Evolutionary conservation across 257 asterid species (phyloP), one percentile per base, ranked within the genome.

Genomic region (Solanum sitiens): DNA sequence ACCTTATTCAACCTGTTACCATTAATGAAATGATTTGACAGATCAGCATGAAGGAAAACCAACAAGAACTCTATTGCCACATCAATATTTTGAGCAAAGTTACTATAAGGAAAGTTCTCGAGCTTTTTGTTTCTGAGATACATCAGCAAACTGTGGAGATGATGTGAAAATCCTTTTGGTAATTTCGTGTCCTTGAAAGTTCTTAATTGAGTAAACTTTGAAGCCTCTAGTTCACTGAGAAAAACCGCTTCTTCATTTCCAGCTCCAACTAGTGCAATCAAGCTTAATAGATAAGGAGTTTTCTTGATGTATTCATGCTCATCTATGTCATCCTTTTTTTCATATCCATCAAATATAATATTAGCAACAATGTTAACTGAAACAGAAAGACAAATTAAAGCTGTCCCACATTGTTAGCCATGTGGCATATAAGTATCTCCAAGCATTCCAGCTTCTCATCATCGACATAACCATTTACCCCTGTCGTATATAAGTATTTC

Each of bases 341-440:
- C 8, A 2, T 40, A 0, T 8, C 3, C 8, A 2, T 40, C 7
- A 39, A 20, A 0, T 7, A 20, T 2, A 8, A 10, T 10, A 11
- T 4, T 1, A 2, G 73, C 4, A 44, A 3, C 32, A 25, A 25
- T 0, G 15, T 27, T 2, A 16, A 1, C 2, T 4, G 10, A 61
- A 21, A 61, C 2, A 71, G 12, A 3, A 71, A 30, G 12, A 30
- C 76, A 71, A 8, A 71, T n/a, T n/a, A n/a, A n/a, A n/a, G 3
- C 0, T 37, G 18, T 74, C 50, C 14, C 16, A 37, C 32, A 10
- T 20, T 37, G 30, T 20, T 25, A 74, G 30, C 82, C 50, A 74
- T 74, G 50, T n/a, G n/a, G n/a, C n/a, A n/a, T n/a, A n/a, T n/a
- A 74, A 20, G 82, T 0, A 32, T 15, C 50, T 74, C 8, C 18